These are phyloP conservation scores for Carex scoparia DNA, from an alignment of 176 grass and related monocot genomes.

Conservation along the genomic window DNA sequence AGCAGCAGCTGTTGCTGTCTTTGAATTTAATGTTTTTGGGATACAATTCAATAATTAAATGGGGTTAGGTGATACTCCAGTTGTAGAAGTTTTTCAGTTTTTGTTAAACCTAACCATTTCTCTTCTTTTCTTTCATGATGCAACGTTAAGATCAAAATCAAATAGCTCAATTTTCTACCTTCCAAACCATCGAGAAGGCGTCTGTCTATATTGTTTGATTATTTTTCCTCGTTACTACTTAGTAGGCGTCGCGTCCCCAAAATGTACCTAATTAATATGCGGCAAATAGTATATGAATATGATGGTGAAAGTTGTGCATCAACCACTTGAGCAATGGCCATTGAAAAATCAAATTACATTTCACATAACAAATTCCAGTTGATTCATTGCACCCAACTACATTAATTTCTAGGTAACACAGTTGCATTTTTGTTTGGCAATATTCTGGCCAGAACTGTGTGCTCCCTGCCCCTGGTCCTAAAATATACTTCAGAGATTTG, in stretches of 20 bases:
- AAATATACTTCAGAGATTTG: slow-evolving; percentile 14
- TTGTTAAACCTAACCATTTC: slow-evolving; percentile 23
- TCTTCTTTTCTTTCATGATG: slow-evolving; percentile 13
- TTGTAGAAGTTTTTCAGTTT: slow-evolving; percentile 9
- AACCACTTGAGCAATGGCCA: neutral
- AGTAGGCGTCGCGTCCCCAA: neutral
- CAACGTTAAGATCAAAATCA: neutral
- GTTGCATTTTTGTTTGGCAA: neutral
- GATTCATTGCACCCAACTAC: neutral
- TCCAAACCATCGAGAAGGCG: slow-evolving; percentile 9
- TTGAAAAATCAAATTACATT: neutral
- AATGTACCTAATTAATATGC: neutral
- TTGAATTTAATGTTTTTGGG: neutral
- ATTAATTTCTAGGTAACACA: neutral
- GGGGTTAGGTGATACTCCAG: slow-evolving; percentile 22
- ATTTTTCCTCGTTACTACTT: neutral
- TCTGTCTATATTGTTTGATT: neutral
- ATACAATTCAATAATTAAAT: slow-evolving; percentile 1
- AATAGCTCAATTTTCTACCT: neutral
- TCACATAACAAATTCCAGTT: neutral
- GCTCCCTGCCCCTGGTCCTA: neutral
- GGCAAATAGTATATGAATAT: neutral
- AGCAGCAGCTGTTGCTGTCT: slow-evolving; percentile 2
- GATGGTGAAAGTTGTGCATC: neutral
- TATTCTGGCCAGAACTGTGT: neutral